Percentiles rank a stretch among this genome's conserved stretches.
These are phyloP conservation scores for Amaranthus palmeri DNA, from an alignment of 148 eudicot species.

Conservation along the genomic window DNA sequence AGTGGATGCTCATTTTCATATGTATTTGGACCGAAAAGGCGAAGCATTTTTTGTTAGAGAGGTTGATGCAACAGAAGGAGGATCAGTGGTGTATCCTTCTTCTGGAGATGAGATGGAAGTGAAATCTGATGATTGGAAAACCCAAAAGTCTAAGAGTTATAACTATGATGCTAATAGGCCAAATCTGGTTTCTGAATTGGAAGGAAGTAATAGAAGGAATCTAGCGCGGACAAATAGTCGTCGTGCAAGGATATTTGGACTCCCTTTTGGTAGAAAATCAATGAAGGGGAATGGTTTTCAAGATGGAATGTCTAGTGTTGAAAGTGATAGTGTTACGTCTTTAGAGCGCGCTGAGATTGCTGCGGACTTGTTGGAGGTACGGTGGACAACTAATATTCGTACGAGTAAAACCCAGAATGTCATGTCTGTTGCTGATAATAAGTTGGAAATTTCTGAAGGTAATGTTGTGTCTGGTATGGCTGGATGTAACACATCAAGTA, in stretches of 20 bases:
- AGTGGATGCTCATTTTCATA: slow-evolving; percentile 61
- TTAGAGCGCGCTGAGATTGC: slow-evolving; percentile 89
- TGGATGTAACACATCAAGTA: slow-evolving; percentile 16
- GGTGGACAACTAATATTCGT: slow-evolving; percentile 81
- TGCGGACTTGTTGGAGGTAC: slow-evolving; percentile 82
- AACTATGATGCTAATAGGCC: slow-evolving; percentile 38
- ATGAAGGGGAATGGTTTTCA: slow-evolving; percentile 32
- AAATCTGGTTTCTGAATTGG: slow-evolving; percentile 34
- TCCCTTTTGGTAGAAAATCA: slow-evolving; percentile 59
- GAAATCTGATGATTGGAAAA: slow-evolving; percentile 30
- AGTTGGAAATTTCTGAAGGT: slow-evolving; percentile 10
- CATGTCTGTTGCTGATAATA: slow-evolving; percentile 7
- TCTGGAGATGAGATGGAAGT: slow-evolving; percentile 59
- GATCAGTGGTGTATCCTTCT: slow-evolving; percentile 31
- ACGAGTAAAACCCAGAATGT: slow-evolving; percentile 23
- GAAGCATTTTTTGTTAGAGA: slow-evolving; percentile 75
- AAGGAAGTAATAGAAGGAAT: slow-evolving; percentile 34
- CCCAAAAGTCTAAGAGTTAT: slow-evolving; percentile 49
- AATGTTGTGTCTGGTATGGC: slow-evolving; percentile 3
- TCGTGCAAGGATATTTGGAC: slow-evolving; percentile 50
- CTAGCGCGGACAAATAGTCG: slow-evolving; percentile 34
- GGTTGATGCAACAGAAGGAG: slow-evolving; percentile 50
- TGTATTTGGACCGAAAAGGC: slow-evolving; percentile 82
- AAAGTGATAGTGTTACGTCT: slow-evolving; percentile 35
- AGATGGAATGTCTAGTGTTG: slow-evolving; percentile 27